A percentile compares a stretch with the other conserved stretches of the same genome.
These are phyloP conservation scores for Ceratocystis lukuohia DNA, from an alignment of 2,329 filamentous ascomycete species.

Conservation along the genomic window DNA sequence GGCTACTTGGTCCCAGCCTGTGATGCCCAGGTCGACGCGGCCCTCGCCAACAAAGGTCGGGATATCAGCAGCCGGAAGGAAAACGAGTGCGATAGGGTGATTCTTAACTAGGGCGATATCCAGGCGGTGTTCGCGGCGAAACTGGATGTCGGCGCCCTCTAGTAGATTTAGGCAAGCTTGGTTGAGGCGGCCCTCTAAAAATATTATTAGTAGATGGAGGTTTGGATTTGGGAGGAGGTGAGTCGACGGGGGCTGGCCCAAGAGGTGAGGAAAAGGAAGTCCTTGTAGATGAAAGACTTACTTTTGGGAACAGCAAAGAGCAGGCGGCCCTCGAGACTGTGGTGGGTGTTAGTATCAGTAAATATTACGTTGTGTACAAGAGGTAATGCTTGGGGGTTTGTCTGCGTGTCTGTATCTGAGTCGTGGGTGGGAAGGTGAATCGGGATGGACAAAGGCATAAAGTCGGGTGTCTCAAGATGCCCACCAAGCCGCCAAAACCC, in stretches of 20 bases:
- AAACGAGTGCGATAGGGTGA: constrained; percentile 84
- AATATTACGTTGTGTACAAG: background rate
- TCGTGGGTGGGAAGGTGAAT: background rate
- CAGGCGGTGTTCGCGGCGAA: constrained; percentile 83
- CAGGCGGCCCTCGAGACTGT: constrained; percentile 77
- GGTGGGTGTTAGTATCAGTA: background rate
- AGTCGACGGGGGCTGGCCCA: background rate
- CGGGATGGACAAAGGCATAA: background rate
- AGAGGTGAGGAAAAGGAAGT: background rate
- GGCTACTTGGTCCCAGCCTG: constrained; percentile 79
- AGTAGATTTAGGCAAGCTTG: constrained; percentile 80
- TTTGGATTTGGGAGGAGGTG: background rate
- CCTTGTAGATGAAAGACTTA: constrained; percentile 35
- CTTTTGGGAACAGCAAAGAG: constrained; percentile 98
- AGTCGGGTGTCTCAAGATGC: background rate
- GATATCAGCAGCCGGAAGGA: constrained; percentile 93
- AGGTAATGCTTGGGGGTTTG: background rate
- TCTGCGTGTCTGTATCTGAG: background rate
- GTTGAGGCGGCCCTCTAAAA: constrained; percentile 78
- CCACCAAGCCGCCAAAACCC: background rate
- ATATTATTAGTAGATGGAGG: constrained; percentile 20
- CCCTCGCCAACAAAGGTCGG: constrained; percentile 95
- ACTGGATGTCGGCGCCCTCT: constrained; percentile 88
- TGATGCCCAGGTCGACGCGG: constrained; percentile 86
- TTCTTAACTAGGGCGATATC: constrained; percentile 98